phyloP scores from a whole-genome alignment of 1,284 basidiomycete species.

The Megacollybia platyphylla region DNA sequence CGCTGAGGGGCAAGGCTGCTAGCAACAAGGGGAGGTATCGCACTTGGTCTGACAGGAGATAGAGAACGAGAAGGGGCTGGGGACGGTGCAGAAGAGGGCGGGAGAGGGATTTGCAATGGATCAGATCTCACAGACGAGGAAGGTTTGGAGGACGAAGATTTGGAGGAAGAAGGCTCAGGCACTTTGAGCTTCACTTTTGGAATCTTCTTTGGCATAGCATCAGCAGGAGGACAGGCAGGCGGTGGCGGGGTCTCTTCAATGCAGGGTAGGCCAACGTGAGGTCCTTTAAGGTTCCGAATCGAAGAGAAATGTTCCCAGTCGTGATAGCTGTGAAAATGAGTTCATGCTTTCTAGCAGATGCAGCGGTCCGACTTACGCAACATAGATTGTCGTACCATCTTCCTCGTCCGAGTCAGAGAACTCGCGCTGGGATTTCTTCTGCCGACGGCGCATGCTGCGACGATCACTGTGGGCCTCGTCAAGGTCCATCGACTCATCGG shows the following conservation, averaged over 20 bases:
- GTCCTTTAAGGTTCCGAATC: slow-evolving; percentile 76
- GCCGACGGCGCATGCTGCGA: slow-evolving; percentile 21
- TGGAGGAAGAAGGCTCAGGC: not conserved
- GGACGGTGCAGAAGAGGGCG: slow-evolving; percentile 2
- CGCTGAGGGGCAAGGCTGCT: slow-evolving; percentile 4
- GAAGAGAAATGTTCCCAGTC: slow-evolving; percentile 95
- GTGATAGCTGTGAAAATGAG: slow-evolving; percentile 48
- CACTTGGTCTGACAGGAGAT: slow-evolving; percentile 6
- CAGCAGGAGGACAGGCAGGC: slow-evolving; percentile 11
- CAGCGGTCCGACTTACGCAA: slow-evolving; percentile 48
- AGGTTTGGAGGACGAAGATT: slow-evolving; percentile 4
- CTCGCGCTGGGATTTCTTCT: slow-evolving; percentile 13
- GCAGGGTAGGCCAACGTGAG: slow-evolving; percentile 66
- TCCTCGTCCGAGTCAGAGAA: slow-evolving; percentile 18
- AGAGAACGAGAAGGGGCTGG: slow-evolving; percentile 4
- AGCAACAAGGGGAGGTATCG: not conserved
- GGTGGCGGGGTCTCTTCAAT: slow-evolving; percentile 40
- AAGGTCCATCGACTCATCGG: slow-evolving; percentile 9
- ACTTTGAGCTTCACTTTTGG: slow-evolving; percentile 1
- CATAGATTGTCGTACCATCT: slow-evolving; percentile 44
- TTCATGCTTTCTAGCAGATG: slow-evolving; percentile 7
- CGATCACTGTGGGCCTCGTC: slow-evolving; percentile 17
- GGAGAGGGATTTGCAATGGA: slow-evolving; percentile 8
- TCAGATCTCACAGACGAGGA: slow-evolving; percentile 7
- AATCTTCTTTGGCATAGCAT: slow-evolving; percentile 6